Evolutionary conservation across 805 yeast genomes (phyloP).

Genomic region (Clavispora phyllophila): DNA sequence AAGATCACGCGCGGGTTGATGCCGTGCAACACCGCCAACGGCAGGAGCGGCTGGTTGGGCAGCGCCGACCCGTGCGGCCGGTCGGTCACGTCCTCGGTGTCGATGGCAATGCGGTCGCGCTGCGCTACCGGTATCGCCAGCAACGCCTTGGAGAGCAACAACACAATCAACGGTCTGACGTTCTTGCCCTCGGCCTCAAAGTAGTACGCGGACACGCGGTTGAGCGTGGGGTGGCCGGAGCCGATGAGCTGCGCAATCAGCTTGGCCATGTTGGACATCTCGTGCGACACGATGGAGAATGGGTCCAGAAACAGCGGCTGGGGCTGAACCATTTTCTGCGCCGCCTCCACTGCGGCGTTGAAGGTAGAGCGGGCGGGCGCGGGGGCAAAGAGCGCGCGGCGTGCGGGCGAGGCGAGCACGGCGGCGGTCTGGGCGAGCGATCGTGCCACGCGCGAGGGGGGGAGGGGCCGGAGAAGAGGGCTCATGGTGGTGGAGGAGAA

Average conservation of each 20-base stretch:
- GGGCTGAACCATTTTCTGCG: constrained; percentile 72
- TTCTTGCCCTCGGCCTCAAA: constrained; percentile 96
- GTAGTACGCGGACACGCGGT: constrained; percentile 89
- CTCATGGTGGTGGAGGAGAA: background rate
- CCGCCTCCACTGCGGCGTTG: constrained; percentile 61
- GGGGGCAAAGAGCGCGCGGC: background rate
- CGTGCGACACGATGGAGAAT: constrained; percentile 82
- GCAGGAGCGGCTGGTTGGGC: constrained; percentile 64
- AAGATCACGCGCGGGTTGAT: constrained; percentile 78
- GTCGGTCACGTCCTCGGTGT: constrained; percentile 58
- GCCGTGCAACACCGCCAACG: constrained; percentile 80
- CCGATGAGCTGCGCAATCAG: constrained; percentile 86
- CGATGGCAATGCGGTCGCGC: constrained; percentile 61
- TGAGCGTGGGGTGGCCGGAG: constrained; percentile 88
- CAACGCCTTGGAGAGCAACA: constrained; percentile 77
- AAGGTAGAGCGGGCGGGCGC: constrained; percentile 16
- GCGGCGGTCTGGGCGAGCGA: background rate
- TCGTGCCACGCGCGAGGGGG: background rate
- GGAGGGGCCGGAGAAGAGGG: background rate
- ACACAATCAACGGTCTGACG: constrained; percentile 84
- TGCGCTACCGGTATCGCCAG: constrained; percentile 65
- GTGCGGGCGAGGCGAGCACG: background rate
- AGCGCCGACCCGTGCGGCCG: constrained; percentile 63
- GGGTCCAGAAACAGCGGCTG: constrained; percentile 64
- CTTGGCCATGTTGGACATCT: constrained; percentile 83